Evolutionary conservation across 73 alveolate species (phyloP).

Genomic region (Uronychia setigera): DNA sequence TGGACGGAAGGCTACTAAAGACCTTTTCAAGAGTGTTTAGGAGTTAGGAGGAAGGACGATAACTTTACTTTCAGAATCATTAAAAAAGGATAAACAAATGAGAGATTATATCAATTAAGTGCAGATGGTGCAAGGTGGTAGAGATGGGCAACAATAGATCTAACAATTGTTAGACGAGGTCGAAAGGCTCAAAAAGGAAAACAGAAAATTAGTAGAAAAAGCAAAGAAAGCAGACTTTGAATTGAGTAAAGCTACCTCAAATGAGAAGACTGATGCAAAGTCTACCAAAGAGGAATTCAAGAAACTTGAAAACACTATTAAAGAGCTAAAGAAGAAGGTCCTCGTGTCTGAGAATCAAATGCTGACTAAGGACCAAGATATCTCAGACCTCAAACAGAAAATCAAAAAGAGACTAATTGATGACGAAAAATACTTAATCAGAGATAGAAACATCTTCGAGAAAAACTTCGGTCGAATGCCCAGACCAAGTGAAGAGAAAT

Average conservation of each 20-base stretch:
- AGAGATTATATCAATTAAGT: not conserved
- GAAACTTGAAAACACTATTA: constrained; percentile 20
- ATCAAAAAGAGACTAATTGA: constrained; percentile 29
- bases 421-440: constrained; percentile 47
- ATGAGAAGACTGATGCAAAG: constrained; percentile 18
- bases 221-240: constrained; percentile 9
- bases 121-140: not conserved
- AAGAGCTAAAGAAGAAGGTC: constrained; percentile 32
- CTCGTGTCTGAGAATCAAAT: constrained; percentile 18
- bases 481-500: constrained; percentile 28
- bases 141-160: not conserved
- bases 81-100: not conserved
- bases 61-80: not conserved
- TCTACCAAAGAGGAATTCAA: constrained; percentile 1
- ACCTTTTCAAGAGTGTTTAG: not conserved
- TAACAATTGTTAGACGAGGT: not conserved
- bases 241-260: not conserved
- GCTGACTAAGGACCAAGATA: constrained; percentile 20
- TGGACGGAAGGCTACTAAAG: not conserved
- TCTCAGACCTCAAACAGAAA: constrained; percentile 14
- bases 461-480: constrained; percentile 45
- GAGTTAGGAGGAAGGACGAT: not conserved
- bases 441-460: constrained; percentile 36
- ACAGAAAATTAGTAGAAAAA: not conserved
- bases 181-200: not conserved